Evolutionary conservation across 192 early-diverging fungal species (phyloP), one percentile per base, ranked within the genome.

Genomic region (Backusella morwellensis): DNA sequence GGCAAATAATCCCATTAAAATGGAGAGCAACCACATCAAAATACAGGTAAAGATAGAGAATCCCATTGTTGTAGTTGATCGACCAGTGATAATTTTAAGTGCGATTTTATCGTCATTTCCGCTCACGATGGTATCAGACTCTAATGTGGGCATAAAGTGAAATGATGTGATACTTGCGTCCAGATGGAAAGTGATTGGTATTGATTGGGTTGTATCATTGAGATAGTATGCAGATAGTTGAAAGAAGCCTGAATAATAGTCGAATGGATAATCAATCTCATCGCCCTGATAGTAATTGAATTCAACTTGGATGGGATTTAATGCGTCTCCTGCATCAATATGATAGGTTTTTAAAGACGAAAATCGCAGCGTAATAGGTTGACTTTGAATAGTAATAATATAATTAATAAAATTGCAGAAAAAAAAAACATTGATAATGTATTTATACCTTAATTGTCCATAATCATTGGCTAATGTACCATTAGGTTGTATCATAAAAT

Each of bases 11-110:
- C 81, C 83, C 32, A 86, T 82, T 0, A 81, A 76, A 29, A 86
- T 73, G 35, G 83, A 83, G 1, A 86, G 54, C 19, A 80, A 76
- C 85, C 85, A 86, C 85, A 86, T 86, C 6, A 86, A 77, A 72
- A 84, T 80, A n/a, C 84, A 82, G 50, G 83, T 83, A 71, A 86
- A 86, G 36, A 86, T 50, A 52, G 79, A 81, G 41, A 86, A 86
- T 5, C 85, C 85, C 42, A 84, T 82, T 1, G 85, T 86, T 2
- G 85, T 86, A 1, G 79, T 82, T 3, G 85, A 86, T 35, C 85
- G 69, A 3, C 81, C 76, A 0, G 83, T 83, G 15, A 85, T 68
- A 52, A 83, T 86, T 54, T 82, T 82, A 11, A 86, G 70, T 36
- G 81, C 75, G 6, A 86, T 77, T 36, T 80, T 80, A 63, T 85